phyloP scores from a whole-genome alignment of 2,329 filamentous ascomycete species.

The Aspergillus hortae region DNA sequence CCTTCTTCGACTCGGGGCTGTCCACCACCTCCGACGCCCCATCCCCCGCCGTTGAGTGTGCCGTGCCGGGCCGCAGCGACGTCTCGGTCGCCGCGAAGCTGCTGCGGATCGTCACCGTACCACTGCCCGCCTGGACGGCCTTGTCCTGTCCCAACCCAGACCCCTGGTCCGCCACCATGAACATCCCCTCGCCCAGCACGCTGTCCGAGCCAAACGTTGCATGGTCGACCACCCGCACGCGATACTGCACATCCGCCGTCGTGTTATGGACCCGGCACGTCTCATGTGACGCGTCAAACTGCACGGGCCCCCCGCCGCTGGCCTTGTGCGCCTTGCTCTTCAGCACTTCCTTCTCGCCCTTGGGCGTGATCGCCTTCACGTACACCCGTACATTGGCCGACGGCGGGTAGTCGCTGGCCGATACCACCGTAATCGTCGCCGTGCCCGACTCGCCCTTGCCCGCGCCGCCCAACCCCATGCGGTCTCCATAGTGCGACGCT shows the following conservation, averaged over 20 bases:
- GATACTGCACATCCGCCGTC: conserved; percentile 79
- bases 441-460: conserved; percentile 63
- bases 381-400: conserved; percentile 75
- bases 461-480: conserved; percentile 50
- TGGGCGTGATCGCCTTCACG: conserved; percentile 64
- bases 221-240: conserved; percentile 79
- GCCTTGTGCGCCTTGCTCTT: conserved; percentile 92
- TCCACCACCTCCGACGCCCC: conserved; percentile 27
- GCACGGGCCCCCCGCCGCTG: conserved; percentile 60
- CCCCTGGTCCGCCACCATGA: conserved; percentile 82
- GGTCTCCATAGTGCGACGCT: conserved; percentile 47
- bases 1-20: conserved; percentile 41
- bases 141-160: conserved; percentile 65
- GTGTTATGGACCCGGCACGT: conserved; percentile 71
- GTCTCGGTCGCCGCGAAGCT: conserved; percentile 59
- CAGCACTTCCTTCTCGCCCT: conserved; percentile 71
- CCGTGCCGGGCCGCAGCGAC: conserved; percentile 33
- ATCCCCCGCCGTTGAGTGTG: conserved; percentile 30
- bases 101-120: conserved; percentile 69
- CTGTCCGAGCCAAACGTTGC: conserved; percentile 80
- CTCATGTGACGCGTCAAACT: conserved; percentile 64
- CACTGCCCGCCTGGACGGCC: conserved; percentile 68
- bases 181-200: conserved; percentile 77
- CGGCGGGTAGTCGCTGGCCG: conserved; percentile 72
- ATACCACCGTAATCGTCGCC: conserved; percentile 75